Base-by-base conservation (phyloP, 164 flowering plant species). In the Stephania yunnanensis region DNA sequence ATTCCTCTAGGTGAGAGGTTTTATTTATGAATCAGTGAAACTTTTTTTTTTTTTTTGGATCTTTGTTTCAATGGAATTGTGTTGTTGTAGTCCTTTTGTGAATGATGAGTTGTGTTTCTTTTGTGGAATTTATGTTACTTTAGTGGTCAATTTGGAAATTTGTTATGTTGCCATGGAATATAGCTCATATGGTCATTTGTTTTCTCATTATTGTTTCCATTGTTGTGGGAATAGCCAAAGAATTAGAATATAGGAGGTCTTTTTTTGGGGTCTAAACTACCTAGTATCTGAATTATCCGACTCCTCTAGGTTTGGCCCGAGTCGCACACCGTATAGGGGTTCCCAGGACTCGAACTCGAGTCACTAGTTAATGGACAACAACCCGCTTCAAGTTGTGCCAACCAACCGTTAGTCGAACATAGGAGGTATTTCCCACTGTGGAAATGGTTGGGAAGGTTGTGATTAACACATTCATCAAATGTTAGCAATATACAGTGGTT, bases 1-100 rank as follows among this genome's bases (percentile, higher is more conserved):
- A 63, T 74, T 52, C 83, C 81, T 58, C 19, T 74, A 52, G 85
- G 83, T 78, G 25, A 72, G n/a, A 25, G 25, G 25, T 25, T 25
- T 25, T 7, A 20, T 71, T 50, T 53, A 44, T n/a, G 50, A 15
- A 22, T 36, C 13, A 52, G 25, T 61, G 7, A 61, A n/a, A 36
- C 25, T 58, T 58, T 48, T 48, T 48, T 48, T 48, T 25, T 25
- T 25, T 25, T 50, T 50, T 3, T 2, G 3, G 10, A 48, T 58
- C 25, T 4, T 36, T 36, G 42, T 36, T 36, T 25, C 25, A 36
- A 36, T 36, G 2, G 42, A 36, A 36, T 36, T 58, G 22, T 15
- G n/a, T 10, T 58, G 13, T 58, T 58, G 2, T 58, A 58, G 64
- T 19, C 19, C 64, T 15, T 17, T 58, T 58, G 64, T 58, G 19